A percentile compares a stretch with the other conserved stretches of the same genome.
phyloP scores from a whole-genome alignment of 768 basidiomycete genomes.

The Amanita fuliginea region DNA sequence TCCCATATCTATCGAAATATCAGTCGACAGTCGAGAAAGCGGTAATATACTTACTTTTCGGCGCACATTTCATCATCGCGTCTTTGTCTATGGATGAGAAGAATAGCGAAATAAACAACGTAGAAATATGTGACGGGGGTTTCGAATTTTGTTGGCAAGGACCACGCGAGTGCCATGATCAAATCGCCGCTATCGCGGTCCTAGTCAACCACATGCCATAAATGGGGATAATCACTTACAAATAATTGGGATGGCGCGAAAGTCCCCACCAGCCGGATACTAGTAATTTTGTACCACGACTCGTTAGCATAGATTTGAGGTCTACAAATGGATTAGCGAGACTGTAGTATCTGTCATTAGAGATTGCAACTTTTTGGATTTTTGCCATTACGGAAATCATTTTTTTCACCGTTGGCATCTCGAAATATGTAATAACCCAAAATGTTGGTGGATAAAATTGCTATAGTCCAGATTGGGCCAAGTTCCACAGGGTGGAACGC shows the following conservation, averaged over 20 bases:
- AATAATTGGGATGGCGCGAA: constrained; percentile 88
- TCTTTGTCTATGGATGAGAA: constrained; percentile 82
- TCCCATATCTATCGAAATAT: constrained; percentile 59
- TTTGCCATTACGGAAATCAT: constrained; percentile 84
- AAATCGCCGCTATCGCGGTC: constrained; percentile 55
- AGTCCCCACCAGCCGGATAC: constrained; percentile 97
- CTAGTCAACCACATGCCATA: background rate
- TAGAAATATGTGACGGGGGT: constrained; percentile 98
- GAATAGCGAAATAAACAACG: constrained; percentile 74
- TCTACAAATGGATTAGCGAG: constrained; percentile 31
- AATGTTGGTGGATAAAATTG: constrained; percentile 53
- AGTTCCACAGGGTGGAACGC: constrained; percentile 83
- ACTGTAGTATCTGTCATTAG: background rate
- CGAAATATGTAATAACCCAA: constrained; percentile 91
- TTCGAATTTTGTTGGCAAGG: constrained; percentile 80
- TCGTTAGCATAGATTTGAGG: constrained; percentile 68
- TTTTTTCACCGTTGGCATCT: constrained; percentile 83
- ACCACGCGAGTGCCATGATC: constrained; percentile 90
- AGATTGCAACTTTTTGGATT: constrained; percentile 42
- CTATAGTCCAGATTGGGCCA: constrained; percentile 42
- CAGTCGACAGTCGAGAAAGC: background rate
- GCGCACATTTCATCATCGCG: constrained; percentile 90
- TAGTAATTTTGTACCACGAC: constrained; percentile 80
- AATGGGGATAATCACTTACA: constrained; percentile 33
- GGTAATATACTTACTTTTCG: constrained; percentile 52